Conservation (phyloP, 2,329 filamentous ascomycete genomes). For the Nannizzia gypsea region DNA sequence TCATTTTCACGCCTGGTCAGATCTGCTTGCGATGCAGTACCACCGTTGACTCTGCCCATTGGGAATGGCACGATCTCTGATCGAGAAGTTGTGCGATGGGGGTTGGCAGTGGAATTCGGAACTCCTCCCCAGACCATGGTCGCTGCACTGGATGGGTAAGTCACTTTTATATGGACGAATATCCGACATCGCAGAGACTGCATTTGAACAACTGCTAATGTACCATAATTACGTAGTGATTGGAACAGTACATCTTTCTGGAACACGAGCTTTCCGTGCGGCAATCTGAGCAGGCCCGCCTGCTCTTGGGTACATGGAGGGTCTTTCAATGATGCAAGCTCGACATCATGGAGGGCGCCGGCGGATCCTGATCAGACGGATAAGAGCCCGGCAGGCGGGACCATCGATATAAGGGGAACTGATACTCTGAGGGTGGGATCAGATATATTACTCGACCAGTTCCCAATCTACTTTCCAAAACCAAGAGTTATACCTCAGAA, state of each 20-base stretch:
- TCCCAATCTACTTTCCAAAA: conserved; percentile 7
- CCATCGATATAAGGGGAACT: conserved; percentile 3
- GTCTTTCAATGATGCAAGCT: not conserved
- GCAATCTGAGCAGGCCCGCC: not conserved
- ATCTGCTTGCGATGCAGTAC: not conserved
- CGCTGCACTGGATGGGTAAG: conserved; percentile 6
- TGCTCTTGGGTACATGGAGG: conserved; percentile 9
- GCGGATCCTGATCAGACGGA: not conserved
- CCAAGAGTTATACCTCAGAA: not conserved
- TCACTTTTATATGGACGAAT: not conserved
- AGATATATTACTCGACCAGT: not conserved
- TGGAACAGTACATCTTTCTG: conserved; percentile 9
- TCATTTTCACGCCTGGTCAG: not conserved
- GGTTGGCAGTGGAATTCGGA: conserved; percentile 7
- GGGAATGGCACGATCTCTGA: conserved; percentile 3
- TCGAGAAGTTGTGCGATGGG: conserved; percentile 4
- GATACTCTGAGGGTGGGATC: conserved; percentile 6
- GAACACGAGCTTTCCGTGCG: not conserved
- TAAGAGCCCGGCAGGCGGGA: not conserved
- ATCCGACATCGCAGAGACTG: not conserved
- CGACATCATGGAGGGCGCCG: not conserved
- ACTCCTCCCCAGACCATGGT: conserved; percentile 8
- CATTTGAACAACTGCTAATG: not conserved
- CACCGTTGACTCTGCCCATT: conserved; percentile 6
- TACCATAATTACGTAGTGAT: not conserved